Conservation (phyloP, 345 rosid genomes). For the Populus simonii region DNA sequence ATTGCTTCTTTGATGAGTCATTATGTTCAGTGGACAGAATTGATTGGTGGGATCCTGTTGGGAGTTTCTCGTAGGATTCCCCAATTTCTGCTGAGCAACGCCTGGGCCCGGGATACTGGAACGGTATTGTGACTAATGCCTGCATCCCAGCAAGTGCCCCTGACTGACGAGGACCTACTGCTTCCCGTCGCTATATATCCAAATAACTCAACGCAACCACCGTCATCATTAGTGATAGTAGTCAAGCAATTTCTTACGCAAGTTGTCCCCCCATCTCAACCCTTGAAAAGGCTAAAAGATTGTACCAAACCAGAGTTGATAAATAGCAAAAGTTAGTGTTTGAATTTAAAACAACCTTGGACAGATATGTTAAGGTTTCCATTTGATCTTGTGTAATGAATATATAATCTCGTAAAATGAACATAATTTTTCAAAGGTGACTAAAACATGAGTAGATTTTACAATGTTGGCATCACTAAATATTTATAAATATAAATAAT, state of each 20-base stretch:
- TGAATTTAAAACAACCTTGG: neutral
- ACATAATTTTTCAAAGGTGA: neutral
- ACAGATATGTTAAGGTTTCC: neutral
- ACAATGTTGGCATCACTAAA: neutral
- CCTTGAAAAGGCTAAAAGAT: neutral
- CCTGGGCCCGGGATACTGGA: neutral
- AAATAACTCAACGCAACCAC: neutral
- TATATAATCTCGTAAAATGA: neutral
- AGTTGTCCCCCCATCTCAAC: neutral
- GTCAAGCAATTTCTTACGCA: neutral
- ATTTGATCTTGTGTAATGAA: neutral
- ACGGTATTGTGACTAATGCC: neutral
- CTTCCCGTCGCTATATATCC: neutral
- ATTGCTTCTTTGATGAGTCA: slow-evolving; percentile 6
- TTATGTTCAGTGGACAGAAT: slow-evolving; percentile 4
- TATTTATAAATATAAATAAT: too few relatives aligned
- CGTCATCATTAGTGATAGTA: neutral
- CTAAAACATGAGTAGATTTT: neutral
- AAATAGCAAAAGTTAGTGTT: neutral
- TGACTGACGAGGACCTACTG: neutral
- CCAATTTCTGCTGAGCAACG: neutral
- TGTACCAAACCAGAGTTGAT: neutral
- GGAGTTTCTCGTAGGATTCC: slow-evolving; percentile 16
- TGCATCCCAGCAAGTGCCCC: neutral
- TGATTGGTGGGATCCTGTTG: slow-evolving; percentile 5